Conservation (phyloP, 495 filamentous ascomycete species). For the Penicillium lividum region DNA sequence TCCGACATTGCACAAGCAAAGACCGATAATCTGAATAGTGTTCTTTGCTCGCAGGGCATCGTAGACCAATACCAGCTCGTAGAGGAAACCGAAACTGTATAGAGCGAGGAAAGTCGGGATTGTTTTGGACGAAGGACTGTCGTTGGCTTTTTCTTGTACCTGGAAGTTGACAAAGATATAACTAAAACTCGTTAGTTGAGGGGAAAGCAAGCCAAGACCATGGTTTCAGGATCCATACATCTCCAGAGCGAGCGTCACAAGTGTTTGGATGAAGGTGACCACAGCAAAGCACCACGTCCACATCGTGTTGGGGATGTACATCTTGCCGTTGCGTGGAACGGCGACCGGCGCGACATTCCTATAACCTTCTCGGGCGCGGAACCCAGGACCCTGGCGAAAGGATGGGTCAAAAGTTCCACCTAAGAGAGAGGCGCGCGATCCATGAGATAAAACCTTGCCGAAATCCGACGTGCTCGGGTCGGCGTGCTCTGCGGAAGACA, state of each 20-base stretch:
- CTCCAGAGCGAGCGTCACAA: slow-evolving; percentile 79
- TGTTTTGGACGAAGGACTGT: slow-evolving; percentile 55
- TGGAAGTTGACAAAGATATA: slow-evolving; percentile 57
- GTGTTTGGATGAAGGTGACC: slow-evolving; percentile 71
- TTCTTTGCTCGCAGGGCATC: slow-evolving; percentile 94
- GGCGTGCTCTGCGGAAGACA: slow-evolving; percentile 36
- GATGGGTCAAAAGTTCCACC: slow-evolving; percentile 61
- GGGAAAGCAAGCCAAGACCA: neutral
- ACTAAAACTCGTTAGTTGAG: slow-evolving; percentile 23
- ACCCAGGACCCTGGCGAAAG: slow-evolving; percentile 49
- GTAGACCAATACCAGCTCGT: slow-evolving; percentile 84
- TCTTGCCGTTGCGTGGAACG: slow-evolving; percentile 31
- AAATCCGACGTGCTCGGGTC: slow-evolving; percentile 44
- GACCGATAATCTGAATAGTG: slow-evolving; percentile 96
- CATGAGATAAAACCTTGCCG: slow-evolving; percentile 62
- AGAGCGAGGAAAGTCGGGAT: slow-evolving; percentile 89
- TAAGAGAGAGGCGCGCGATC: slow-evolving; percentile 64
- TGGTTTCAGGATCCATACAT: slow-evolving; percentile 60
- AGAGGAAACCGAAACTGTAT: slow-evolving; percentile 97
- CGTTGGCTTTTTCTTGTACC: slow-evolving; percentile 62
- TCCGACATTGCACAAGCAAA: slow-evolving; percentile 88
- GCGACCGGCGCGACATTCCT: slow-evolving; percentile 32
- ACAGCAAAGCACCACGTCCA: slow-evolving; percentile 90
- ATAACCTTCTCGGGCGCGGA: slow-evolving; percentile 59
- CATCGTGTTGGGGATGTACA: slow-evolving; percentile 72